Evolutionary conservation across 2,329 filamentous ascomycete species (phyloP).

Genomic region (Akanthomyces uredinophilus): DNA sequence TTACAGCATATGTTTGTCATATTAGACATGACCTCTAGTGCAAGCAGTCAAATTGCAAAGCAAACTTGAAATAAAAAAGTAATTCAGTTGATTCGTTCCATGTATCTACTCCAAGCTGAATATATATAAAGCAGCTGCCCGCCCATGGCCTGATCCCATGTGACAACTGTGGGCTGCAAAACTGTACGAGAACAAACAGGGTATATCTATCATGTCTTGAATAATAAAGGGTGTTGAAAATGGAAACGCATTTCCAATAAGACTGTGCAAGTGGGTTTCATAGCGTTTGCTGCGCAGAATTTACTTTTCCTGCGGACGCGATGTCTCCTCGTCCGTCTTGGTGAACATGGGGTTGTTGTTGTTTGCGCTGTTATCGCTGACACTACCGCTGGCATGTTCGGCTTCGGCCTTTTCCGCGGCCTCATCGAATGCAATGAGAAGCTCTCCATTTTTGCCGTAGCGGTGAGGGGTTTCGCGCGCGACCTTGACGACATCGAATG

Average conservation of each 20-base stretch:
- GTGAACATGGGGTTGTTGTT: conserved; percentile 26
- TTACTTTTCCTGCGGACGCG: conserved; percentile 20
- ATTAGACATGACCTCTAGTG: too few species aligned
- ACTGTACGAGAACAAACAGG: conserved; percentile 5
- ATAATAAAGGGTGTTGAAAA: not conserved
- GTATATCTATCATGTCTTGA: conserved; percentile 13
- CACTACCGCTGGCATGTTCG: conserved; percentile 26
- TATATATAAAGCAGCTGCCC: not conserved
- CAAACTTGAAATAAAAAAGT: too few species aligned
- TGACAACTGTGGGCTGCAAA: not conserved
- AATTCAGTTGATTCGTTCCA: not conserved
- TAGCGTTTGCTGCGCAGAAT: not conserved
- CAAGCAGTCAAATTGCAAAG: too few species aligned
- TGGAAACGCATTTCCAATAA: not conserved
- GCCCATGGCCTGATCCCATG: not conserved
- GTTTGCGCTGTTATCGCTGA: conserved; percentile 23
- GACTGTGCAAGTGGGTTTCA: not conserved
- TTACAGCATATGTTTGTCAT: too few species aligned
- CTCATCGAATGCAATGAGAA: conserved; percentile 43
- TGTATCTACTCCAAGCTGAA: not conserved
- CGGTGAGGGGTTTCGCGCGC: conserved; percentile 45
- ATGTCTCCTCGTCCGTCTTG: conserved; percentile 31
- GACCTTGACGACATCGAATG: conserved; percentile 32
- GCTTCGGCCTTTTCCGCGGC: conserved; percentile 21
- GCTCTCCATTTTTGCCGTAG: conserved; percentile 55